phyloP scores from a whole-genome alignment of 139 green algal genomes.

The Yamagishiella unicocca region DNA sequence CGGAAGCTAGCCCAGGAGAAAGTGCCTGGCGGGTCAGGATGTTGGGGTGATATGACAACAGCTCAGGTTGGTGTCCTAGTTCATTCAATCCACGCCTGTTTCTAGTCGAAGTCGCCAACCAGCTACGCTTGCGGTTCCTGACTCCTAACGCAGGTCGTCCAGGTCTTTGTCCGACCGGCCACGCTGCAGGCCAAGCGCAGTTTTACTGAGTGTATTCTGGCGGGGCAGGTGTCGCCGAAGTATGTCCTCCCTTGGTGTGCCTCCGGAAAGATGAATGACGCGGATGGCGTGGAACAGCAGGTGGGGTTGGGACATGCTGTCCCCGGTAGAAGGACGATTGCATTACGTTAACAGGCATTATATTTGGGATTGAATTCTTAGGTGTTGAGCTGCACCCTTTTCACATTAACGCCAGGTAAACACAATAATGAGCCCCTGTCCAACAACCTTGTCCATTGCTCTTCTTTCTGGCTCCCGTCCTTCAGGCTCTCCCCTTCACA shows the following conservation, averaged over 20 bases:
- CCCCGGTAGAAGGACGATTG: neutral
- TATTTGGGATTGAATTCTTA: neutral
- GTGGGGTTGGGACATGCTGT: neutral
- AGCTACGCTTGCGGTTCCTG: constrained; percentile 1
- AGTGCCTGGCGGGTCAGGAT: neutral
- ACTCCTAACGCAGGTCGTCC: neutral
- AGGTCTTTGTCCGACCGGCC: constrained; percentile 8
- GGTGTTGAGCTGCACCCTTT: neutral
- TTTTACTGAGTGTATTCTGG: constrained; percentile 9
- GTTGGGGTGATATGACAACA: neutral
- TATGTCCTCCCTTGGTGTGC: neutral
- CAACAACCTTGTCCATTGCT: neutral
- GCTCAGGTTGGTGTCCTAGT: neutral
- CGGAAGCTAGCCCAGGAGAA: constrained; percentile 30
- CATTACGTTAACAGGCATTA: neutral
- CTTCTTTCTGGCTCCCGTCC: neutral
- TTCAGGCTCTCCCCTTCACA: no score
- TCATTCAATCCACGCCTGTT: neutral
- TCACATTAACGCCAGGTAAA: neutral
- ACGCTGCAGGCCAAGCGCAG: neutral
- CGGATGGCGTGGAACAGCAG: constrained; percentile 3
- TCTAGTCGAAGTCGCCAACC: neutral
- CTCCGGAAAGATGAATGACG: neutral
- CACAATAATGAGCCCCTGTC: neutral
- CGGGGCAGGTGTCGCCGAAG: neutral